These are phyloP conservation scores for Bipolaris sorokiniana DNA, from an alignment of 2,329 filamentous ascomycete species.

Conservation along the genomic window DNA sequence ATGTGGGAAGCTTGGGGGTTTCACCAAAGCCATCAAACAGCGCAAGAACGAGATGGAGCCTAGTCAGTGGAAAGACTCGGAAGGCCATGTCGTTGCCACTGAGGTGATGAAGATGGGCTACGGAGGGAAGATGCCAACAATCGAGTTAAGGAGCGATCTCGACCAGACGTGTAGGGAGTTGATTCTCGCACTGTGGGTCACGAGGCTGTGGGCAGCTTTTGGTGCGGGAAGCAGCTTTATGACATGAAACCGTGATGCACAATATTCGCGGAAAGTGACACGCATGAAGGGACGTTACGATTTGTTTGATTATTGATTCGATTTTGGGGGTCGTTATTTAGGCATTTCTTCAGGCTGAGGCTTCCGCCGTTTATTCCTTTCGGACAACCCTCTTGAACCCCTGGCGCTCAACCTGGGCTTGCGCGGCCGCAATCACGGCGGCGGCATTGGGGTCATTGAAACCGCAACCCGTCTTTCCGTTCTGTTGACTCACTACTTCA, in stretches of 20 bases:
- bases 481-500: conserved; percentile 37
- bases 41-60: conserved; percentile 26
- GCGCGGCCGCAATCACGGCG: conserved; percentile 37
- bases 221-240: conserved; percentile 19
- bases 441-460: conserved; percentile 38
- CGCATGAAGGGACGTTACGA: not conserved
- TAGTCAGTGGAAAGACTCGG: conserved; percentile 30
- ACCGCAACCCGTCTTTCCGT: conserved; percentile 41
- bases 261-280: not conserved
- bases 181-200: conserved; percentile 32
- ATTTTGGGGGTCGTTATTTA: not conserved
- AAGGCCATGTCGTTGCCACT: conserved; percentile 29
- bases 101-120: conserved; percentile 23
- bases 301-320: not conserved
- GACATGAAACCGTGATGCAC: not conserved
- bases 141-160: conserved; percentile 28
- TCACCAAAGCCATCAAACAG: conserved; percentile 17
- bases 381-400: conserved; percentile 38
- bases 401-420: conserved; percentile 38
- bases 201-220: conserved; percentile 34
- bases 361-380: conserved; percentile 5
- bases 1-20: conserved; percentile 29
- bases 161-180: conserved; percentile 35
- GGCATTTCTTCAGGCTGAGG: not conserved
- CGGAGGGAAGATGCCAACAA: conserved; percentile 28